These are phyloP conservation scores for Cyphellophora attinorum DNA, from an alignment of 2,329 filamentous ascomycete species.

Conservation along the genomic window DNA sequence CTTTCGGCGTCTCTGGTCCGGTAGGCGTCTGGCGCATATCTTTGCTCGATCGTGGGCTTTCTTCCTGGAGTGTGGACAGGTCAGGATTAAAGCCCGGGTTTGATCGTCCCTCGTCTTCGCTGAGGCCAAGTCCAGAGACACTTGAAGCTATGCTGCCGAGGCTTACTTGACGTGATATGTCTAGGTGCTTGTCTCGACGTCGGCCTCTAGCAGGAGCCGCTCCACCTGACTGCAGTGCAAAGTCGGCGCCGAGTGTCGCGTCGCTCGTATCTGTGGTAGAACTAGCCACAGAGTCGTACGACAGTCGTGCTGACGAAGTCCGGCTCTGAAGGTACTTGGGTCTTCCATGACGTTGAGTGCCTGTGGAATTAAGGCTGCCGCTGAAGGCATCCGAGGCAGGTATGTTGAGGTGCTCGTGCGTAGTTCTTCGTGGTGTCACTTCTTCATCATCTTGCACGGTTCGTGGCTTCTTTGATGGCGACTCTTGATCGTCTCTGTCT, in stretches of 20 bases:
- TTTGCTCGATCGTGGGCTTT: conserved; percentile 27
- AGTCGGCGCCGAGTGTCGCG: conserved; percentile 65
- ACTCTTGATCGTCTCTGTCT: conserved; percentile 7
- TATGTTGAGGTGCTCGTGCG: conserved; percentile 4
- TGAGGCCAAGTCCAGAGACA: conserved; percentile 39
- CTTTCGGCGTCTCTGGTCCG: conserved; percentile 61
- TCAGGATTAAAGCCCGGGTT: conserved; percentile 30
- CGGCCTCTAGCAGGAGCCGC: conserved; percentile 45
- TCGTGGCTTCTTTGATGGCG: conserved; percentile 6
- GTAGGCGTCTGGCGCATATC: conserved; percentile 29
- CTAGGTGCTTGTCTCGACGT: conserved; percentile 13
- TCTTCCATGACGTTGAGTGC: conserved; percentile 25
- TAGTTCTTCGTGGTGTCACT: conserved; percentile 9
- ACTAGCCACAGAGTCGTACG: conserved; percentile 45
- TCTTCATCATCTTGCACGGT: conserved; percentile 11
- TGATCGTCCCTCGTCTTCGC: conserved; percentile 35
- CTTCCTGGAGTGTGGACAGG: conserved; percentile 51
- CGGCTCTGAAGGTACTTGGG: conserved; percentile 48
- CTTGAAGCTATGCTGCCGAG: conserved; percentile 83
- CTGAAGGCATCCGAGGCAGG: conserved; percentile 8
- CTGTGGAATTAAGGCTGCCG: conserved; percentile 3
- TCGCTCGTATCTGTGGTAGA: conserved; percentile 59
- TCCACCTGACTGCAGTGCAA: conserved; percentile 72
- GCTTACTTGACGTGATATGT: conserved; percentile 68
- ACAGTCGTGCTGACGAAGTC: conserved; percentile 49